Evolutionary conservation across 75 land plant genomes (phyloP), one percentile per base, ranked within the genome.

Genomic region (Cunninghamia lanceolata): DNA sequence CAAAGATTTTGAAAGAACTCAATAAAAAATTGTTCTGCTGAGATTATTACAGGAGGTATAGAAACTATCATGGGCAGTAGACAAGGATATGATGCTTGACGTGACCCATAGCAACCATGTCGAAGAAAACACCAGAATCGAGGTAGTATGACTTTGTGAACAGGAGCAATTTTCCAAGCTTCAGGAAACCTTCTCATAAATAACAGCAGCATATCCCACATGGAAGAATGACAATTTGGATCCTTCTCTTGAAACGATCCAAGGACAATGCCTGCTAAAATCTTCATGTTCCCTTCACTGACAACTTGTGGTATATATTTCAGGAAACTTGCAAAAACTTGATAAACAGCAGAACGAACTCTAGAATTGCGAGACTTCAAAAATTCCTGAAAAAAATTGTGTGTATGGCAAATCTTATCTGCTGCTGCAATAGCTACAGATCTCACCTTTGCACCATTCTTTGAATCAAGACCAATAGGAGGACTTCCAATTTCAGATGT

Each of bases 101-200:
- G 96, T 56, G 99, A 98, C 47, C 99, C 99, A 94, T 92, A 95
- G 82, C 97, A 97, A 32, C 95, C 97, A 91, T 91, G 96, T 83
- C 92, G 88, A 9, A 98, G 88, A 88, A 97, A 98, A 54, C 87
- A 87, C 95, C 96, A 98, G n/a, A 98, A 87, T 59, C 93, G 93
- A 36, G 91, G 91, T 10, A 96, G 68, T 28, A 95, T 86, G 81
- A 86, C 86, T 88, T 94, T 96, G 70, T 94, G 91, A 56, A 93
- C 68, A 90, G 89, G 90, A 40, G 81, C 45, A 32, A 82, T 36
- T 14, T 83, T 87, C 99, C 99, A 98, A 86, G 94, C 88, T 46
- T 93, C 89, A 75, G 97, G 95, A 86, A 95, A 91, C 66, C 76
- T 89, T 85, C 83, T 91, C 17, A 92, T 89, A 82, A 98, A 94